Conservation (phyloP, 169 alveolate genomes). For the Theileria sp. region DNA sequence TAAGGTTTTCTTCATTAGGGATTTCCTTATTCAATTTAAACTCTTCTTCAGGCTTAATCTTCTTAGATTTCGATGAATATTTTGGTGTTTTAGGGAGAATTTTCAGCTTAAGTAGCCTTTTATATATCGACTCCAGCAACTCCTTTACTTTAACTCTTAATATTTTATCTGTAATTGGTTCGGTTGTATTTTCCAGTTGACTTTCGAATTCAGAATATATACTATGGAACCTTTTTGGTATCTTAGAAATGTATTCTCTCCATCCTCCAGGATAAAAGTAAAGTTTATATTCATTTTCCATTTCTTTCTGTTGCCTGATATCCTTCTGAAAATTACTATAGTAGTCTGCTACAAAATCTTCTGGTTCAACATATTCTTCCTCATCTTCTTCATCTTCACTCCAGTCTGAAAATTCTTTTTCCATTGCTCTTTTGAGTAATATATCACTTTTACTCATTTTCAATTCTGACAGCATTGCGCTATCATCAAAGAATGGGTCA, state of each 20-base stretch:
- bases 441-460: slow-evolving; percentile 67
- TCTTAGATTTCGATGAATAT: not conserved
- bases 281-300: not conserved
- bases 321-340: slow-evolving; percentile 9
- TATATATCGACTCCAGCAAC: slow-evolving; percentile 30
- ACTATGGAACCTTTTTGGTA: slow-evolving; percentile 48
- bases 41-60: slow-evolving; percentile 18
- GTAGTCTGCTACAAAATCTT: slow-evolving; percentile 52
- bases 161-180: slow-evolving; percentile 2
- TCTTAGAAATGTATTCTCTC: slow-evolving; percentile 28
- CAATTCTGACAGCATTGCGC: slow-evolving; percentile 70
- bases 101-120: slow-evolving; percentile 11
- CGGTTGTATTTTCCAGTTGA: slow-evolving; percentile 22
- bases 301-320: not conserved
- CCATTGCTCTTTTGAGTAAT: slow-evolving; percentile 66
- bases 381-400: slow-evolving; percentile 72
- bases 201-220: slow-evolving; percentile 44
- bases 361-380: slow-evolving; percentile 14
- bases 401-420: slow-evolving; percentile 75
- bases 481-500: slow-evolving; percentile 79
- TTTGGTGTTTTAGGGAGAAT: slow-evolving; percentile 32
- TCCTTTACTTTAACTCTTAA: not conserved
- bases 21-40: not conserved
- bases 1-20: not conserved
- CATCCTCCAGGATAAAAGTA: slow-evolving; percentile 54